A percentile compares a stretch with the other conserved stretches of the same genome.
phyloP scores from a whole-genome alignment of 83 land plant species.

The Thuja plicata region DNA sequence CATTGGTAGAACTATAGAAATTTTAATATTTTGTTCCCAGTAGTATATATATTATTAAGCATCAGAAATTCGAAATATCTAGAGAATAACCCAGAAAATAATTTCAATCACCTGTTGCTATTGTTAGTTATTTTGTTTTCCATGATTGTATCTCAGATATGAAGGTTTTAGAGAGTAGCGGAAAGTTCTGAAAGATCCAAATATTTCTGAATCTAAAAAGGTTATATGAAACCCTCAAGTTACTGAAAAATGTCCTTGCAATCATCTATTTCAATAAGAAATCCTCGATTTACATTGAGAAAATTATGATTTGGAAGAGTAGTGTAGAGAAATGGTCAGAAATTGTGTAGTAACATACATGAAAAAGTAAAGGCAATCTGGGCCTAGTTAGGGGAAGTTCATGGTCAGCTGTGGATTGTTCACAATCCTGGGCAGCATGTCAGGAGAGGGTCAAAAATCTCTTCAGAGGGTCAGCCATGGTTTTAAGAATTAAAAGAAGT shows the following conservation, averaged over 20 bases:
- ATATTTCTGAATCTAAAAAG: background rate
- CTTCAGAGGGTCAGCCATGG: background rate
- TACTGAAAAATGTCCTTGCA: background rate
- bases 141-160: background rate
- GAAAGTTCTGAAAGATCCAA: background rate
- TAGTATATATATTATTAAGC: background rate
- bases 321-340: background rate
- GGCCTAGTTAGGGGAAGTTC: background rate
- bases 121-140: background rate
- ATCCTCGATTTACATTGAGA: background rate
- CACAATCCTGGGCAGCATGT: background rate
- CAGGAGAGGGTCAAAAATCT: background rate
- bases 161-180: background rate
- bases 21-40: background rate
- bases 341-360: background rate
- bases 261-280: background rate
- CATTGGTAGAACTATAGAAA: background rate
- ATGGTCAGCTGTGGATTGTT: background rate
- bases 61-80: background rate
- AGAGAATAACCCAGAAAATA: background rate
- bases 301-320: background rate
- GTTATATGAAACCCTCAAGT: background rate
- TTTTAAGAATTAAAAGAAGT: too few species aligned
- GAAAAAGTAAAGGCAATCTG: background rate
- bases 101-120: background rate